Evolutionary conservation across 495 filamentous ascomycete genomes (phyloP), one percentile per base, ranked within the genome.

Genomic region (Aspergillus sclerotioniger): DNA sequence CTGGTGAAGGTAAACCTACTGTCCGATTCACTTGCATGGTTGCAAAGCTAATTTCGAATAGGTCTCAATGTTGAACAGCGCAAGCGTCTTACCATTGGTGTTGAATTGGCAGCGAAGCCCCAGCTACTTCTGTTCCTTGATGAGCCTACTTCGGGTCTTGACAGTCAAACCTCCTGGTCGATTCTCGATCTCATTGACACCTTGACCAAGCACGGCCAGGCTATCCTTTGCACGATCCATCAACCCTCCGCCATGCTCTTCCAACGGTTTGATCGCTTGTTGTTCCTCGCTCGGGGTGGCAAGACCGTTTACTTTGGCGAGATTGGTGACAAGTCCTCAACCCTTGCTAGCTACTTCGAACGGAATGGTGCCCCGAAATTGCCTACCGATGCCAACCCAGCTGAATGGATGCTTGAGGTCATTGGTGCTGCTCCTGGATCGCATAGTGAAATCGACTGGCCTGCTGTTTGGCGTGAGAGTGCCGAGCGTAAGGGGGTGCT

Each of bases 361-460:
- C 77, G 79, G 48, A 88, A 92, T 65, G 88, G 92, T 47, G 90
- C 88, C 4, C 74, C 79, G 17, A 78, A 84, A 63, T 61, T 96
- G 81, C 73, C 89, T 81, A 9, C 66, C 67, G 86, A 88, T 15
- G 88, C 90, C n/a, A 96, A 82, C 59, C 91, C 91, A 28, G 93
- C 93, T 17, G 93, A 98, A 73, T 96, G 90, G 90, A 96, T 98
- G 90, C 79, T 98, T 35, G 91, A 96, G 66, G 87, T 91, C 49
- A 96, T 93, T 65, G 93, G 92, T 59, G 91, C 91, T 25, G 92
- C 92, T 1, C 92, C 92, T n/a, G 90, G 90, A 53, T 85, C 84
- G 13, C 69, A 80, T 59, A 88, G 84, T 55, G 83, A 89, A 43
- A 82, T 88, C 54, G 90, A 98, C 69, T 98, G 93, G 93, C 82